These are phyloP conservation scores for Lactarius hatsudake DNA, from an alignment of 768 basidiomycete species.

Conservation along the genomic window DNA sequence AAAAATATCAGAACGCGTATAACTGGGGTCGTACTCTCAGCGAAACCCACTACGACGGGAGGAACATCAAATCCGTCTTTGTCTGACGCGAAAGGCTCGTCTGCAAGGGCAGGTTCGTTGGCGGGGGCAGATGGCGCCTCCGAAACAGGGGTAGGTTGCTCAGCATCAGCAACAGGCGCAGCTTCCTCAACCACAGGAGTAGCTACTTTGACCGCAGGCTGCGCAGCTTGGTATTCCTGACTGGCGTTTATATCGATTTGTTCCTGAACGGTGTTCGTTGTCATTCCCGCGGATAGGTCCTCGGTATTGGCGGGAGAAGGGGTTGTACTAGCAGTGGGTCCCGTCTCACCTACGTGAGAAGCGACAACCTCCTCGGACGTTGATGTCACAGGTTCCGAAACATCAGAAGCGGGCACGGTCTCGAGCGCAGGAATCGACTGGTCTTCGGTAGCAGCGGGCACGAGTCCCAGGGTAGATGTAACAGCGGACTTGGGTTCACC, in stretches of 20 bases:
- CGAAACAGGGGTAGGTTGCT: not conserved
- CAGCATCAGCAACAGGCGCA: not conserved
- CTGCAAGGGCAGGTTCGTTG: not conserved
- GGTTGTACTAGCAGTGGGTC: not conserved
- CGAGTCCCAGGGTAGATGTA: not conserved
- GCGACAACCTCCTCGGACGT: not conserved
- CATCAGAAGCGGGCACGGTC: not conserved
- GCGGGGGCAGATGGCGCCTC: not conserved
- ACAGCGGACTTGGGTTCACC: not conserved
- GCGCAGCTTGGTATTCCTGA: not conserved
- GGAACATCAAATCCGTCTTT: not conserved
- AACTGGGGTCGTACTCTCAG: slow-evolving; percentile 10
- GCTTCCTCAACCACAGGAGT: not conserved
- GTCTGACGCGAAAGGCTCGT: not conserved
- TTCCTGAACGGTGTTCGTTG: not conserved
- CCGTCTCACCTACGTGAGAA: not conserved
- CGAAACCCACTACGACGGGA: not conserved
- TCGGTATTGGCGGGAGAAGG: not conserved
- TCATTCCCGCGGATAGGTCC: not conserved
- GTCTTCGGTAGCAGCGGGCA: not conserved
- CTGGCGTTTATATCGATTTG: not conserved
- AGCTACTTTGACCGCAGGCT: not conserved
- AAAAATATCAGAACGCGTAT: not conserved
- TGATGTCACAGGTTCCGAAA: not conserved
- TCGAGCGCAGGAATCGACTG: not conserved